Base-by-base conservation (phyloP, 177 flowering plant species). In the Vitis hybrid region DNA sequence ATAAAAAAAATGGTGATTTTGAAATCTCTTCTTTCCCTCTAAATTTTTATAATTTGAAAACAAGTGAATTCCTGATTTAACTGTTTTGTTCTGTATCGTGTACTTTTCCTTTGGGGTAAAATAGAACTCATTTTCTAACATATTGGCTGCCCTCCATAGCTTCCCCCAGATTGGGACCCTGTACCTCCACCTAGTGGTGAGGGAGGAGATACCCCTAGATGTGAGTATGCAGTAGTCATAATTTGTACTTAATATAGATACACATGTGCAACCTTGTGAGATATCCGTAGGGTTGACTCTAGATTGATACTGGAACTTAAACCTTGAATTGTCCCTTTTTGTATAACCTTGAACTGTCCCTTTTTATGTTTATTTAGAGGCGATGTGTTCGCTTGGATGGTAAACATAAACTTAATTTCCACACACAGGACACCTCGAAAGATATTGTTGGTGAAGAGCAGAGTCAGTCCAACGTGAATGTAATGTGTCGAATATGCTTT, bases 401-500 rank as follows among this genome's bases (percentile, higher is more conserved):
- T 13, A 17, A 26, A 26, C 30, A 11, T 17, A 11, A 12, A 30
- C 4, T 19, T 3, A 15, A 49, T 60, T 61, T 61, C 50, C 21
- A 6, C 19, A 30, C 56, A 49, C 74, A 88, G 93, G 82, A 77
- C 70, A 72, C 79, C 55, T 67, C 78, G 6, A 72, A 70, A 72
- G 86, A 82, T 71, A 59, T 13, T 68, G 72, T 60, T 75, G 84
- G 77, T 52, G 89, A 82, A 73, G 90, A 89, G 62, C 88, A 80
- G 65, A 88, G 83, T 57, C 76, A 67, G 49, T 79, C 87, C 21
- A 79, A 70, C 72, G 79, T 74, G 30, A 95, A 92, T 72, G 85
- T 88, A 51, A 85, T 89, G 91, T 96, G 99, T 73, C 81, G 94
- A 18, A 68, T 96, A 73, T 96, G 99, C 82, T 89, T 85, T 72